phyloP scores from a whole-genome alignment of 2,329 filamentous ascomycete genomes.

The Trichoderma aggressivum region DNA sequence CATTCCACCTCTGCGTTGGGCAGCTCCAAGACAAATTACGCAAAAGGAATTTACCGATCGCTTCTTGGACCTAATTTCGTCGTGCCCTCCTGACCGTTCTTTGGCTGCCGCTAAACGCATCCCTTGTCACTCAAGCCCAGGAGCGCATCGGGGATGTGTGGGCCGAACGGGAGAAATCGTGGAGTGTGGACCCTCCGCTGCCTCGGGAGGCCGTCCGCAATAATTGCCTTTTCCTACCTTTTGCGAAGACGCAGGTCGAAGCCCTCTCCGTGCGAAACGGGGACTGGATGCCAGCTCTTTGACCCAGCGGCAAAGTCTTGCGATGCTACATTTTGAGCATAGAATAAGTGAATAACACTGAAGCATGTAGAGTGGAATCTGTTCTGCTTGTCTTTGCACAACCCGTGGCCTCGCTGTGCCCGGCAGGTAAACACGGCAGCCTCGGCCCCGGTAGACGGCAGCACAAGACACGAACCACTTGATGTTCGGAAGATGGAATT shows the following conservation, averaged over 20 bases:
- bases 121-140: not conserved
- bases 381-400: too few species aligned
- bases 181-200: constrained; percentile 15
- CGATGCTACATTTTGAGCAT: not conserved
- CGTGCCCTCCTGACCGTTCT: constrained; percentile 12
- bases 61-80: not conserved
- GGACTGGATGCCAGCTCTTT: too few species aligned
- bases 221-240: not conserved
- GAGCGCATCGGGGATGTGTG: constrained; percentile 11
- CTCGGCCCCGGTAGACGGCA: not conserved
- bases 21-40: not conserved
- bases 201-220: constrained; percentile 15
- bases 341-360: not conserved
- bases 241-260: not conserved
- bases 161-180: constrained; percentile 11
- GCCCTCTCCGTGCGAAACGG: not conserved
- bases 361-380: not conserved
- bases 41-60: not conserved
- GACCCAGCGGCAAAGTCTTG: not conserved
- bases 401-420: not conserved
- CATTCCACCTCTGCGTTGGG: not conserved
- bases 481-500: not conserved
- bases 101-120: constrained; percentile 3
- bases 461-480: not conserved
- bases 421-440: not conserved